phyloP scores from a whole-genome alignment of 2,329 filamentous ascomycete species.

The Colletotrichum spaethianum region DNA sequence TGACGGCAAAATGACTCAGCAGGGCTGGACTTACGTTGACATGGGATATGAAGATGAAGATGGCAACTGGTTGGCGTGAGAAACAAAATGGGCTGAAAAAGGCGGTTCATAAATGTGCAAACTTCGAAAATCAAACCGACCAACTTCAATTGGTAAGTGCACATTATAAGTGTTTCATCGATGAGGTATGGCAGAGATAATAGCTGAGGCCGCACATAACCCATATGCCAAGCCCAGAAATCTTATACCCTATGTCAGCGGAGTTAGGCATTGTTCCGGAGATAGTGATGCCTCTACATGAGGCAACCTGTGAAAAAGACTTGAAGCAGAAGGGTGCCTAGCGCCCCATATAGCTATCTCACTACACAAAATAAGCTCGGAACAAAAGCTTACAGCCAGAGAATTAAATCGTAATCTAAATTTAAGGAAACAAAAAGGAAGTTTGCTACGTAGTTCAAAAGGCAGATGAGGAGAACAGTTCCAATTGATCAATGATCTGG shows the following conservation, averaged over 20 bases:
- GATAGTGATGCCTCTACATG: neutral
- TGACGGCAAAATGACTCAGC: conserved; percentile 44
- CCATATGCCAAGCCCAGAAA: neutral
- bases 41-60: conserved; percentile 49
- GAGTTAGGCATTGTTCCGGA: neutral
- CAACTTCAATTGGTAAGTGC: neutral
- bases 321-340: neutral
- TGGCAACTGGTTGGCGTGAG: conserved; percentile 46
- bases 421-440: too few relatives aligned
- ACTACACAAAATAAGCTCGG: too few relatives aligned
- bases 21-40: conserved; percentile 46
- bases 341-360: too few relatives aligned
- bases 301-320: neutral
- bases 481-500: neutral
- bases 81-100: too few relatives aligned
- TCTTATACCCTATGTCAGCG: neutral
- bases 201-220: neutral
- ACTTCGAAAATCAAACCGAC: neutral
- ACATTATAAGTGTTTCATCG: neutral
- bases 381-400: too few relatives aligned
- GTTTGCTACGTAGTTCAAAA: too few relatives aligned
- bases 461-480: neutral
- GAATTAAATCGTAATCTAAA: too few relatives aligned
- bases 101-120: too few relatives aligned
- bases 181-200: neutral